These are phyloP conservation scores for Comarum palustre DNA, from an alignment of 306 rosid species.

Conservation along the genomic window DNA sequence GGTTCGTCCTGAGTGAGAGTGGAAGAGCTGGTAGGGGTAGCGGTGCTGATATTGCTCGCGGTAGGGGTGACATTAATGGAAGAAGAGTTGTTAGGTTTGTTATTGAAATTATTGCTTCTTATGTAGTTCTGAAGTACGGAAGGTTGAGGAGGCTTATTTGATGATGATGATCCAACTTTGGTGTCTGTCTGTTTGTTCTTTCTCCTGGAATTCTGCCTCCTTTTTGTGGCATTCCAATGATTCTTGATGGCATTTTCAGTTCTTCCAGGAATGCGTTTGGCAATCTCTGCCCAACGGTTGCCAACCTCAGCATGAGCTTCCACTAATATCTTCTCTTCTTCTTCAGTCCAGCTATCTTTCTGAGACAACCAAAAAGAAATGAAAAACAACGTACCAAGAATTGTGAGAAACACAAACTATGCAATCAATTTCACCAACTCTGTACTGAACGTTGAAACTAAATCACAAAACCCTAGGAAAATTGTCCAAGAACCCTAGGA, in stretches of 20 bases:
- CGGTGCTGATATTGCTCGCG: background rate
- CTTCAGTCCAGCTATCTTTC: constrained; percentile 83
- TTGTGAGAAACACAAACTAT: background rate
- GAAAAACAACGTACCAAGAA: background rate
- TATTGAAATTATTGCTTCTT: constrained; percentile 25
- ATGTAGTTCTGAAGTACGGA: constrained; percentile 77
- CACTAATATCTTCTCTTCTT: constrained; percentile 67
- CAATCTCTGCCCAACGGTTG: constrained; percentile 87
- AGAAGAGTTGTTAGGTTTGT: background rate
- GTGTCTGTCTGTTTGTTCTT: constrained; percentile 47
- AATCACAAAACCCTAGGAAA: background rate
- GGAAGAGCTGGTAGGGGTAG: constrained; percentile 8
- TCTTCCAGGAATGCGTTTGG: constrained; percentile 67
- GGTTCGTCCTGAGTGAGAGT: constrained; percentile 15
- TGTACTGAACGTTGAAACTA: background rate
- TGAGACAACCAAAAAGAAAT: constrained; percentile 13
- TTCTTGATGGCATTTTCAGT: constrained; percentile 86
- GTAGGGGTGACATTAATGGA: background rate
- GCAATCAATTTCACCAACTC: background rate
- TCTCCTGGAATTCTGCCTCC: constrained; percentile 76
- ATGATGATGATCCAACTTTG: constrained; percentile 1
- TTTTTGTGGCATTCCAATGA: constrained; percentile 92
- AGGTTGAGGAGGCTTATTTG: constrained; percentile 49
- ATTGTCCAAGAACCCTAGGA: background rate
- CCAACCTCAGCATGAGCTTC: constrained; percentile 63